These are phyloP conservation scores for Exserohilum turcica DNA, from an alignment of 2,329 filamentous ascomycete genomes.

Conservation along the genomic window DNA sequence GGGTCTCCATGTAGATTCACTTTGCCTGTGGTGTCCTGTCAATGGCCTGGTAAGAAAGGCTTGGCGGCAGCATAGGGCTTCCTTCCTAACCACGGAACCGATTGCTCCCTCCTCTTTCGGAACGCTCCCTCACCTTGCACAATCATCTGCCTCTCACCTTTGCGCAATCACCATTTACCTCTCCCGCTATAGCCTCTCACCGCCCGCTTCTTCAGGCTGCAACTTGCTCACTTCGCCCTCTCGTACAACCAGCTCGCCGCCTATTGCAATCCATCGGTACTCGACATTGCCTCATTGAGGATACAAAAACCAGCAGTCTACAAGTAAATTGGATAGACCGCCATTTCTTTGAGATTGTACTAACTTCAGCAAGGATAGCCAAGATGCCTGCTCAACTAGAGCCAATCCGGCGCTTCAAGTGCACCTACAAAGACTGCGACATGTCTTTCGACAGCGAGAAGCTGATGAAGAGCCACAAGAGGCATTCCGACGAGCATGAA, in stretches of 20 bases:
- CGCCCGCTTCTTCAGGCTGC: neutral
- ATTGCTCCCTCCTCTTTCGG: neutral
- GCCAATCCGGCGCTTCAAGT: conserved; percentile 39
- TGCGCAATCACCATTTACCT: neutral
- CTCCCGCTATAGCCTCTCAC: neutral
- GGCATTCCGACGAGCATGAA: conserved; percentile 49
- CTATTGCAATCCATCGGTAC: too few relatives aligned
- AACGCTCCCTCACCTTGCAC: conserved; percentile 6
- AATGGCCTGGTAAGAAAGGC: neutral
- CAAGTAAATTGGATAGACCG: neutral
- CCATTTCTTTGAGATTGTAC: neutral
- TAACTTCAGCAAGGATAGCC: neutral
- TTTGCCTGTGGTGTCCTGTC: neutral
- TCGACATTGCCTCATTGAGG: neutral
- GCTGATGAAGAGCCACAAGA: conserved; percentile 60
- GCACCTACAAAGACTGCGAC: conserved; percentile 55
- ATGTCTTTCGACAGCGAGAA: conserved; percentile 52
- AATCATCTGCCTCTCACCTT: neutral
- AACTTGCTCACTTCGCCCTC: neutral
- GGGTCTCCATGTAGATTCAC: too few relatives aligned
- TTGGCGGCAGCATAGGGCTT: neutral
- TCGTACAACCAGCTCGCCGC: neutral
- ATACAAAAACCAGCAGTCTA: neutral
- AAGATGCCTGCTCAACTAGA: conserved; percentile 35
- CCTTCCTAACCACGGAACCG: neutral